Base-by-base conservation (phyloP, 2,329 filamentous ascomycete species). In the Penicillium sp. region DNA sequence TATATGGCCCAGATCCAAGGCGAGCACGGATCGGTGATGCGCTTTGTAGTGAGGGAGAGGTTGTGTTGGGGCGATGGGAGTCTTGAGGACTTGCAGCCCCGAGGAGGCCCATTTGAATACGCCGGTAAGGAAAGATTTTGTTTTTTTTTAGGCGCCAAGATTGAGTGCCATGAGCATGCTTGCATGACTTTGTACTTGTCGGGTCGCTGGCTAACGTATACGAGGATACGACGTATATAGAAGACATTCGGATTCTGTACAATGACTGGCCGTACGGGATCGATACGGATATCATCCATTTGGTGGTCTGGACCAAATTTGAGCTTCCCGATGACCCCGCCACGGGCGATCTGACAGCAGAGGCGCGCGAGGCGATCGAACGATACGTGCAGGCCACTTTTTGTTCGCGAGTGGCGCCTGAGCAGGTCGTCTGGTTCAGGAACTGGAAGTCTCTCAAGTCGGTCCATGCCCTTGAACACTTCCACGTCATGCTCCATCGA, bases 221-320 rank as follows among this genome's bases (percentile, higher is more conserved):
- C 53, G 53, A 38, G 45, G 37, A 44, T 30, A 19, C n/a, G n/a
- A 22, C 35, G 22, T 33, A 40, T 55, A 45, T 40, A 83, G 83
- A 80, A 51, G 90, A 95, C 72, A 79, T 89, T 70, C 92, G 88
- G 76, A 88, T 96, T 53, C 77, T 97, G 44, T 87, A 86, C 78
- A 98, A 98, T 73, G 93, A 98, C 82, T 97, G 93, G 91, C 94
- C 94, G 0, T 98, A 97, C 72, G 93, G 92, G 0, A 83, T 97
- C 57, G 92, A 95, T 70, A 73, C 81, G 51, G 83, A 85, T 56
- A 93, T 97, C 66, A 86, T 91, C 17, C 94, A 97, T 75, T 82
- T 97, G 2, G 91, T 97, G 5, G 88, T 97, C 13, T 98, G 94
- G 94, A 95, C 91, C 53, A 97, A 97, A 77, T 97, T 96, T 72